Evolutionary conservation across 257 asterid species (phyloP), one percentile per base, ranked within the genome.

Genomic region (Coffea canephora): DNA sequence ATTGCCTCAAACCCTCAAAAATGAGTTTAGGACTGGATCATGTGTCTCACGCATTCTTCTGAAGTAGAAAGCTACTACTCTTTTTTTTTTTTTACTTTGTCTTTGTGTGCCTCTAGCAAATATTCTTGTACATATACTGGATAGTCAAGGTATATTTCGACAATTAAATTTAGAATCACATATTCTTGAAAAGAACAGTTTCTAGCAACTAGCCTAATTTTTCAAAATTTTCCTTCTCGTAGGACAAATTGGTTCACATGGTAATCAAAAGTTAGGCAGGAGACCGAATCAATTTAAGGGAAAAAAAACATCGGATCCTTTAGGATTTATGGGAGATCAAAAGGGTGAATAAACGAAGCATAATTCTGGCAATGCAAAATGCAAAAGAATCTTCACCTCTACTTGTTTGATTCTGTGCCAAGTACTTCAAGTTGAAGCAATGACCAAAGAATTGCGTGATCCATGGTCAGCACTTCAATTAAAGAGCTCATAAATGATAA

Each of bases 301-400:
- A 19, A 0, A 69, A 43, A 69, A 6, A 39, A 69, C 25, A 70
- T 55, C 13, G 78, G 70, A 75, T 75, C 57, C 70, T 14, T 11
- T 9, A 21, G 27, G 55, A 41, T 41, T 75, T 75, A 39, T 41
- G 39, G 46, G 57, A 75, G 55, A 10, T 21, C 15, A 45, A 34
- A 66, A 27, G 19, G 69, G 25, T 64, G 77, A 18, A 73, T 21
- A 23, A 75, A 41, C 25, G 39, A n/a, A 75, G 52, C 36, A 59
- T 21, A 57, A 59, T 75, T 75, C 78, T 43, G 69, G 52, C 70
- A 75, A 59, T 43, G 23, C 52, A 14, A 55, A 74, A 34, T 67
- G 71, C 48, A 68, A 68, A 68, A 68, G 49, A 74, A 74, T 74
- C 78, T 34, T 39, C 78, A 55, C 36, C 74, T 41, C 41, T 48